These are phyloP conservation scores for Scleroderma bovista DNA, from an alignment of 768 basidiomycete species.

Conservation along the genomic window DNA sequence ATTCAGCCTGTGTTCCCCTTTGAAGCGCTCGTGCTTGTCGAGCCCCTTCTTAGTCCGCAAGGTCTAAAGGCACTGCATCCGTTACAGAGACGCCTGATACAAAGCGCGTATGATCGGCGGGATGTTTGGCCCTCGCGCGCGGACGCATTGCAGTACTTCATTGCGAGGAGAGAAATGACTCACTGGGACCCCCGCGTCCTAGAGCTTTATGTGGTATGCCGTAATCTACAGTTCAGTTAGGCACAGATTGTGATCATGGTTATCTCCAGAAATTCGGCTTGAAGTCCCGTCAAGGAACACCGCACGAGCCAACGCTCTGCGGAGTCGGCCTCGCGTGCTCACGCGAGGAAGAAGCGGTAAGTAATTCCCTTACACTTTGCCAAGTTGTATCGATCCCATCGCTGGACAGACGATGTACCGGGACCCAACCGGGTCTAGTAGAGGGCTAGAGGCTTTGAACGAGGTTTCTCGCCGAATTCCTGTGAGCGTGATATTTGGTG, in stretches of 20 bases:
- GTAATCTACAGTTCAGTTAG: background rate
- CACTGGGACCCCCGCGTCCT: constrained; percentile 54
- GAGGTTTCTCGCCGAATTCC: constrained; percentile 36
- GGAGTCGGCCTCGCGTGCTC: constrained; percentile 52
- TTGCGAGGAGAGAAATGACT: constrained; percentile 26
- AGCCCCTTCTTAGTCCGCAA: constrained; percentile 56
- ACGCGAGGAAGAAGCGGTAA: constrained; percentile 56
- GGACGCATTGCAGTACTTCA: constrained; percentile 36
- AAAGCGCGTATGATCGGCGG: constrained; percentile 43
- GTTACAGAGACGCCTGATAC: constrained; percentile 40
- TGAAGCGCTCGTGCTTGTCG: constrained; percentile 50
- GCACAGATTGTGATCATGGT: background rate
- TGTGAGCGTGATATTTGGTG: constrained; percentile 51
- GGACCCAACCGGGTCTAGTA: constrained; percentile 49
- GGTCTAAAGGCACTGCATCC: constrained; percentile 37
- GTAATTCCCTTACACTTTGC: constrained; percentile 12
- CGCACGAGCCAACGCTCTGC: constrained; percentile 21
- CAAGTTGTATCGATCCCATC: background rate
- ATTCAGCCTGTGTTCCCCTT: constrained; percentile 43
- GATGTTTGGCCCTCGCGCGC: constrained; percentile 48
- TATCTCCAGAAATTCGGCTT: constrained; percentile 43
- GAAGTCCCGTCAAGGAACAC: constrained; percentile 30
- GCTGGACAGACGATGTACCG: constrained; percentile 53
- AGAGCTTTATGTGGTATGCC: constrained; percentile 47
- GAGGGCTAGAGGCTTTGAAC: constrained; percentile 46